Percentiles rank a stretch among this genome's conserved stretches.
Evolutionary conservation across 2,329 filamentous ascomycete genomes (phyloP).

Genomic region (Ascochyta clinopodiicola): DNA sequence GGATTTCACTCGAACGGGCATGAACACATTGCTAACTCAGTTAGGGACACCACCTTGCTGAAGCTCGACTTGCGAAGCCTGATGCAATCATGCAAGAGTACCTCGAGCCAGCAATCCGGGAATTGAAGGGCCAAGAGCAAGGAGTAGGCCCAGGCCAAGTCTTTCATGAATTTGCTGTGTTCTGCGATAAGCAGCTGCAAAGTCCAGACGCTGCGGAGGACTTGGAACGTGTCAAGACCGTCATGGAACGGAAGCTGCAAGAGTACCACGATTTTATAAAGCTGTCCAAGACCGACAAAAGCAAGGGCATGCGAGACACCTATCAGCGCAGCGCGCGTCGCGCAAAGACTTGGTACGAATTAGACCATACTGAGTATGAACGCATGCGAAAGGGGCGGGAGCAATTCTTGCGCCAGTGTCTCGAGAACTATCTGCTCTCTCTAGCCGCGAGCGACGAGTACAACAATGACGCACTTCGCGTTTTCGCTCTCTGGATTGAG

Average conservation of each 20-base stretch:
- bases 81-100: constrained; percentile 89
- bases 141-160: constrained; percentile 83
- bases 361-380: constrained; percentile 86
- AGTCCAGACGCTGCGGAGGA: constrained; percentile 86
- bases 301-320: constrained; percentile 55
- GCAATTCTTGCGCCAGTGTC: constrained; percentile 83
- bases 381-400: constrained; percentile 77
- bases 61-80: constrained; percentile 88
- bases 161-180: constrained; percentile 92
- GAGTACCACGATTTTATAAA: constrained; percentile 78
- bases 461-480: constrained; percentile 87
- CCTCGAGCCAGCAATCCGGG: constrained; percentile 80
- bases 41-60: constrained; percentile 82
- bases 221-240: constrained; percentile 76
- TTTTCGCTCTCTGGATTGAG: constrained; percentile 93
- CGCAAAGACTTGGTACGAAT: constrained; percentile 85
- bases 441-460: constrained; percentile 85
- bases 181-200: constrained; percentile 93
- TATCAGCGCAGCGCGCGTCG: constrained; percentile 67
- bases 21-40: constrained; percentile 16
- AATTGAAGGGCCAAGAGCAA: constrained; percentile 72
- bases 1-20: not conserved
- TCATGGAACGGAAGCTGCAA: constrained; percentile 79
- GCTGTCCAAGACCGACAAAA: constrained; percentile 58
- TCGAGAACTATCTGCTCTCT: constrained; percentile 91